A percentile compares a stretch with the other conserved stretches of the same genome.
These are phyloP conservation scores for Leptosphaerulina australis DNA, from an alignment of 2,329 filamentous ascomycete species.

Conservation along the genomic window DNA sequence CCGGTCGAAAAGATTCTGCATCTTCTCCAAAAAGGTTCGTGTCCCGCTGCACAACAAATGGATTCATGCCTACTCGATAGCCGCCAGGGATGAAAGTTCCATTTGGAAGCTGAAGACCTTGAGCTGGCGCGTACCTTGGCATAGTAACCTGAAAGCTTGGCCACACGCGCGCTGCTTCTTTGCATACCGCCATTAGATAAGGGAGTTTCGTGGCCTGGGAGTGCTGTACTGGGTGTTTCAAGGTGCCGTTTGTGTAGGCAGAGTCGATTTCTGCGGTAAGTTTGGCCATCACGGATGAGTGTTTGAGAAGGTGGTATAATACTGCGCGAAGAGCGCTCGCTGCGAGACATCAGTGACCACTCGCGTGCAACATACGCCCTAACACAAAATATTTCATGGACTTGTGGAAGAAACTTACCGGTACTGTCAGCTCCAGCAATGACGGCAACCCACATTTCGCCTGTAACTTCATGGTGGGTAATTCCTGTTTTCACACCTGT, in stretches of 20 bases:
- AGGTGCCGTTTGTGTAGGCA: slow-evolving; percentile 13
- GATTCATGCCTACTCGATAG: slow-evolving; percentile 10
- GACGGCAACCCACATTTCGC: slow-evolving; percentile 40
- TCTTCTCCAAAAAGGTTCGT: slow-evolving; percentile 49
- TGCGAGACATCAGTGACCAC: not conserved
- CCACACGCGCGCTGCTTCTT: slow-evolving; percentile 77
- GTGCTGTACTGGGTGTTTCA: slow-evolving; percentile 23
- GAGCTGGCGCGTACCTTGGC: slow-evolving; percentile 71
- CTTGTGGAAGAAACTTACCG: no score
- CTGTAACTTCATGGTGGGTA: slow-evolving; percentile 9
- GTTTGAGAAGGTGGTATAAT: slow-evolving; percentile 49
- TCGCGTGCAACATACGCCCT: not conserved
- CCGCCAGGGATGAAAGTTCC: slow-evolving; percentile 3
- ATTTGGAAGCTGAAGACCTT: slow-evolving; percentile 62
- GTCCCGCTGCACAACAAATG: slow-evolving; percentile 53
- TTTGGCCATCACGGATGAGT: slow-evolving; percentile 28
- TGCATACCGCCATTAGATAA: slow-evolving; percentile 77
- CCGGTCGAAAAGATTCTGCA: slow-evolving; percentile 51
- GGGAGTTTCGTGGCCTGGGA: slow-evolving; percentile 66
- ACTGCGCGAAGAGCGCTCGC: slow-evolving; percentile 37
- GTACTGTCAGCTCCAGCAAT: slow-evolving; percentile 50
- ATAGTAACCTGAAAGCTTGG: slow-evolving; percentile 73
- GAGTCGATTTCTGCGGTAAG: slow-evolving; percentile 30
- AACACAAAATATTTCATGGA: no score
- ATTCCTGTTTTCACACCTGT: not conserved